Percentiles rank a stretch among this genome's conserved stretches.
Conservation (phyloP, 148 eudicot species). For the Bassia scoparia region DNA sequence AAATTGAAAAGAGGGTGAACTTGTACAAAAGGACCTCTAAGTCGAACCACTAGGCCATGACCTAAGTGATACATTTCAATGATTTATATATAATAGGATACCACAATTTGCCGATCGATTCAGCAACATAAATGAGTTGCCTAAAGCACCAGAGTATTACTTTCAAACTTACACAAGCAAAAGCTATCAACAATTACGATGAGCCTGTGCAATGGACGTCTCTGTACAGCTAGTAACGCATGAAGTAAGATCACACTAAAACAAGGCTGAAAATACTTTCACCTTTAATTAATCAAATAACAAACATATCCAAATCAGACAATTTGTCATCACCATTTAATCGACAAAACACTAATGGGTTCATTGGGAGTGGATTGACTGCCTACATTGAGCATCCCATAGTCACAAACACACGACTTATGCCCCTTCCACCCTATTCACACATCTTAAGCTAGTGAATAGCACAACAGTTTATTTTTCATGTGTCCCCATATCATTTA, state of each 20-base stretch:
- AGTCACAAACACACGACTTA: slow-evolving; percentile 11
- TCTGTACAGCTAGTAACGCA: not conserved
- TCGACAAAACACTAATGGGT: slow-evolving; percentile 23
- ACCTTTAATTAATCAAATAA: not conserved
- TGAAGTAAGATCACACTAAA: not conserved
- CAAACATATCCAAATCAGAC: slow-evolving; percentile 20
- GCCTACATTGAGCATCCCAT: slow-evolving; percentile 6
- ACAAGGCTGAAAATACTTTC: not conserved
- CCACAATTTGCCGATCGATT: no score
- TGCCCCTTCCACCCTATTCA: slow-evolving; percentile 21
- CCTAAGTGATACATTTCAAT: no score
- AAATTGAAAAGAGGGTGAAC: no score
- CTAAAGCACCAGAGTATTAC: no score
- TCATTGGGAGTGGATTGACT: slow-evolving; percentile 20
- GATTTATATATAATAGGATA: no score
- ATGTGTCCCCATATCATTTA: slow-evolving; percentile 6
- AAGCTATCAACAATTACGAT: not conserved
- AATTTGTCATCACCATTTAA: slow-evolving; percentile 17
- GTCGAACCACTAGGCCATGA: no score
- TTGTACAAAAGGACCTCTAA: no score
- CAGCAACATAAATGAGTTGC: no score
- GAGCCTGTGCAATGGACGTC: not conserved
- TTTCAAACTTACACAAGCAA: no score
- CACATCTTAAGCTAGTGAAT: slow-evolving; percentile 28
- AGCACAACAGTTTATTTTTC: slow-evolving; percentile 9